Percentiles rank a stretch among this genome's conserved stretches.
These are phyloP conservation scores for Metschnikowia rubicola DNA, from an alignment of 805 yeast species.

Conservation along the genomic window DNA sequence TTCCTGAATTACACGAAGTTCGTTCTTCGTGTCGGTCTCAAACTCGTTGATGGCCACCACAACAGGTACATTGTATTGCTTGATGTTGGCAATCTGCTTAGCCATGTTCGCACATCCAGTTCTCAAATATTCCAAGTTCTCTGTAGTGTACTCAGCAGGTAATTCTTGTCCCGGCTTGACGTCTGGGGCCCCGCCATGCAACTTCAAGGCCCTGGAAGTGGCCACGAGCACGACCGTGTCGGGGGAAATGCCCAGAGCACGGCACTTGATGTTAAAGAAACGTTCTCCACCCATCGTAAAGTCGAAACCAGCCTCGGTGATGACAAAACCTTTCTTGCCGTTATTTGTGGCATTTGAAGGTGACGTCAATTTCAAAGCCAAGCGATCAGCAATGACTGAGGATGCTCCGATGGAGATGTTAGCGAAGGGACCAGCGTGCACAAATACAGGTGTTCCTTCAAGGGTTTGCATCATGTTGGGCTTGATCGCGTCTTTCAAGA, in stretches of 20 bases:
- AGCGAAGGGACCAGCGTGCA: constrained; percentile 98
- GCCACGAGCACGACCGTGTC: constrained; percentile 93
- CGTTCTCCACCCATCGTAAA: constrained; percentile 99
- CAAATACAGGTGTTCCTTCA: constrained; percentile 96
- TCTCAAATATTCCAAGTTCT: constrained; percentile 73
- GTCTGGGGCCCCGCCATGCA: constrained; percentile 96
- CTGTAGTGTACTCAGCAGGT: constrained; percentile 76
- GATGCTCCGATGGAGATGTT: constrained; percentile 96
- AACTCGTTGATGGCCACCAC: constrained; percentile 92
- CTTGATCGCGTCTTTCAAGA: constrained; percentile 92
- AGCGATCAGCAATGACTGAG: constrained; percentile 87
- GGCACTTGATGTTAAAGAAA: constrained; percentile 91
- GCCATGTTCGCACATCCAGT: constrained; percentile 84
- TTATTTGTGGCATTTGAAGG: constrained; percentile 42
- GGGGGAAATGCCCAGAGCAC: constrained; percentile 84
- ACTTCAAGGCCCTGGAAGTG: constrained; percentile 92
- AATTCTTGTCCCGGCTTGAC: constrained; percentile 90
- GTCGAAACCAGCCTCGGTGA: constrained; percentile 98
- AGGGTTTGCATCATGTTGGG: constrained; percentile 96
- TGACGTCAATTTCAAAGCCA: constrained; percentile 82
- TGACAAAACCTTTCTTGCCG: constrained; percentile 72
- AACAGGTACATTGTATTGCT: constrained; percentile 83
- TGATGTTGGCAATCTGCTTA: constrained; percentile 86
- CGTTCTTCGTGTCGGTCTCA: constrained; percentile 76
- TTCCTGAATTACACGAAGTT: constrained; percentile 72